Percentiles rank a stretch among this genome's conserved stretches.
phyloP scores from a whole-genome alignment of 1,284 basidiomycete genomes.

The Puccinia hordei region DNA sequence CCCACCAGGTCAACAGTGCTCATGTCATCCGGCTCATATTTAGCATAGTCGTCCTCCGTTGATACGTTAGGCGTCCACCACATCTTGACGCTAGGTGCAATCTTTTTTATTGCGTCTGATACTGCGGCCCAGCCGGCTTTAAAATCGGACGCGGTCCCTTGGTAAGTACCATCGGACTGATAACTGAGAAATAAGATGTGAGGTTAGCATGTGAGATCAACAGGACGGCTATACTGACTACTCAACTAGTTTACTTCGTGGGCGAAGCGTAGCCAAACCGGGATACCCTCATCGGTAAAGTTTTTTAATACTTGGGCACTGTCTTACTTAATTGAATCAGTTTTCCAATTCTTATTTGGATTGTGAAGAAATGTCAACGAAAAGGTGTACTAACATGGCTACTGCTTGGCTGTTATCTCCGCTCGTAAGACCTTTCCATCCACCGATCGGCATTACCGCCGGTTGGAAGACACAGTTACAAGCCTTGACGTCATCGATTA shows the following conservation, averaged over 20 bases:
- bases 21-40: slow-evolving; percentile 57
- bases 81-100: slow-evolving; percentile 58
- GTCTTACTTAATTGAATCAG: not conserved
- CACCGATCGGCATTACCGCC: slow-evolving; percentile 56
- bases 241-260: slow-evolving; percentile 56
- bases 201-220: slow-evolving; percentile 21
- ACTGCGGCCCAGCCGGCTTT: slow-evolving; percentile 60
- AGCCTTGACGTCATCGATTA: slow-evolving; percentile 57
- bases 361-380: not conserved
- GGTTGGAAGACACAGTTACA: slow-evolving; percentile 59
- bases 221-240: not conserved
- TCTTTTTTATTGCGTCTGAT: slow-evolving; percentile 55
- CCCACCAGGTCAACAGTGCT: slow-evolving; percentile 58
- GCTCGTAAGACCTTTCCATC: slow-evolving; percentile 54
- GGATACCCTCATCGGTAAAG: slow-evolving; percentile 60
- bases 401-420: slow-evolving; percentile 58
- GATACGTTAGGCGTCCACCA: slow-evolving; percentile 57
- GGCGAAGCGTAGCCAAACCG: slow-evolving; percentile 59
- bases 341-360: not conserved
- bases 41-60: slow-evolving; percentile 54
- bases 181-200: not conserved
- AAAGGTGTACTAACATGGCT: slow-evolving; percentile 30
- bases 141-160: slow-evolving; percentile 57
- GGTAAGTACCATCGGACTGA: slow-evolving; percentile 55
- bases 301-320: slow-evolving; percentile 58